Evolutionary conservation across 2,329 filamentous ascomycete genomes (phyloP).

Genomic region (Nothophoma quercina): DNA sequence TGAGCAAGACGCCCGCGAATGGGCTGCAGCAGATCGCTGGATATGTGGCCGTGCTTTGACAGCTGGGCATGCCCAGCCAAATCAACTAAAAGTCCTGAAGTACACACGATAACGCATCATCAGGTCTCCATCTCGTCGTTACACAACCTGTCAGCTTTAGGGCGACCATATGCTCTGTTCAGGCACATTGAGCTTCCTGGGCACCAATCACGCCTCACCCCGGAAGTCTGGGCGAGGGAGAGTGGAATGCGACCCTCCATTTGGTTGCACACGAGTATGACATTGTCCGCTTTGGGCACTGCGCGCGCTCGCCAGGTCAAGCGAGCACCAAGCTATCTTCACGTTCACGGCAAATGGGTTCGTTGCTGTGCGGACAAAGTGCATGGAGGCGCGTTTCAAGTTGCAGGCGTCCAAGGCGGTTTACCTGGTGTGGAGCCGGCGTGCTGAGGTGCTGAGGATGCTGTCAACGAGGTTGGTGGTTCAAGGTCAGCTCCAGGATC

Average conservation of each 20-base stretch:
- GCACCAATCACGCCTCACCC: neutral
- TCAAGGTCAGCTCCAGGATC: conserved; percentile 3
- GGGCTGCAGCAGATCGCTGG: conserved; percentile 18
- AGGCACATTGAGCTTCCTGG: neutral
- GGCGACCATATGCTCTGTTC: neutral
- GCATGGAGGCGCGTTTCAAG: conserved; percentile 9
- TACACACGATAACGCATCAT: conserved; percentile 3
- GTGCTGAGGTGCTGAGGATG: conserved; percentile 9
- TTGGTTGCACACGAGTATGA: conserved; percentile 10
- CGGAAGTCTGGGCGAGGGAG: neutral
- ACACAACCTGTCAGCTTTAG: conserved; percentile 8
- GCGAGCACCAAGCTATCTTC: neutral
- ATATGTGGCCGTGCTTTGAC: conserved; percentile 34
- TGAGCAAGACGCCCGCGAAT: conserved; percentile 29
- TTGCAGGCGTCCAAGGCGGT: neutral
- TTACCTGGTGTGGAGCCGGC: neutral
- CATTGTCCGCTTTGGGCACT: conserved; percentile 3
- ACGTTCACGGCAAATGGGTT: neutral
- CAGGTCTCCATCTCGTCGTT: neutral
- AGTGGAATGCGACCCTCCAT: conserved; percentile 12
- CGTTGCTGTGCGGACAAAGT: neutral
- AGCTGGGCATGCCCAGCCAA: conserved; percentile 18
- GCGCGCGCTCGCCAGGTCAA: conserved; percentile 3
- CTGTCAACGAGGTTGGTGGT: conserved; percentile 9
- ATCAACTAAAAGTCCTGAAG: neutral